phyloP scores from a whole-genome alignment of 2,329 filamentous ascomycete genomes.

The Orbilia javanica region DNA sequence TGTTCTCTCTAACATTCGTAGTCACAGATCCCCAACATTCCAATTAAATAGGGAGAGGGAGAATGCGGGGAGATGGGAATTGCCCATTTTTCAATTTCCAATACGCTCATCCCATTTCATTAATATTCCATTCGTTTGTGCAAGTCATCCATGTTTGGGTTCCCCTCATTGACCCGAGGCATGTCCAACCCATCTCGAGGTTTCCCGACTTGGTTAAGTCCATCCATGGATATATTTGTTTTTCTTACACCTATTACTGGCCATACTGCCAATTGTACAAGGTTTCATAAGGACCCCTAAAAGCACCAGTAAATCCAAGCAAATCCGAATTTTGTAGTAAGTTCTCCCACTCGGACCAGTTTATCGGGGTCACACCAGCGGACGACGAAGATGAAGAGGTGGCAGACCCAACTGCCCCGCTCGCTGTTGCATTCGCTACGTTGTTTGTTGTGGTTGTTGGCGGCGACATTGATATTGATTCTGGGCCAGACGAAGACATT shows the following conservation, averaged over 20 bases:
- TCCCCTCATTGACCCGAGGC: too few relatives aligned
- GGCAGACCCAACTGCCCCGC: background rate
- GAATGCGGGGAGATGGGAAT: background rate
- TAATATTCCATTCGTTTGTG: background rate
- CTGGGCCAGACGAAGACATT: background rate
- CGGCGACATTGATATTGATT: conserved; percentile 19
- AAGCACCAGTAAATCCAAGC: conserved; percentile 40
- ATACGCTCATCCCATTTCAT: too few relatives aligned
- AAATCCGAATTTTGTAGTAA: conserved; percentile 53
- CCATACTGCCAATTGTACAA: conserved; percentile 20
- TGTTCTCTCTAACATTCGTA: conserved; percentile 8
- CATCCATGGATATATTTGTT: too few relatives aligned
- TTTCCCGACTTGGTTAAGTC: too few relatives aligned
- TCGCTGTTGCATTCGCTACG: background rate
- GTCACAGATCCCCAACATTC: conserved; percentile 12
- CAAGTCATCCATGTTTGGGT: background rate
- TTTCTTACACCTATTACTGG: background rate
- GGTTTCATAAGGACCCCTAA: conserved; percentile 24
- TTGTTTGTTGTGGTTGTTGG: conserved; percentile 18
- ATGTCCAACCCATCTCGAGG: too few relatives aligned
- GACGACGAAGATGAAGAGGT: conserved; percentile 24
- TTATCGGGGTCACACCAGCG: conserved; percentile 47
- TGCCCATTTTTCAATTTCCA: background rate
- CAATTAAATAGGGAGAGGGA: conserved; percentile 4
- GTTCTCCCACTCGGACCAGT: conserved; percentile 56